Evolutionary conservation across 352 stramenopile species (phyloP), one percentile per base, ranked within the genome.

Genomic region (Globisporangium splendens): DNA sequence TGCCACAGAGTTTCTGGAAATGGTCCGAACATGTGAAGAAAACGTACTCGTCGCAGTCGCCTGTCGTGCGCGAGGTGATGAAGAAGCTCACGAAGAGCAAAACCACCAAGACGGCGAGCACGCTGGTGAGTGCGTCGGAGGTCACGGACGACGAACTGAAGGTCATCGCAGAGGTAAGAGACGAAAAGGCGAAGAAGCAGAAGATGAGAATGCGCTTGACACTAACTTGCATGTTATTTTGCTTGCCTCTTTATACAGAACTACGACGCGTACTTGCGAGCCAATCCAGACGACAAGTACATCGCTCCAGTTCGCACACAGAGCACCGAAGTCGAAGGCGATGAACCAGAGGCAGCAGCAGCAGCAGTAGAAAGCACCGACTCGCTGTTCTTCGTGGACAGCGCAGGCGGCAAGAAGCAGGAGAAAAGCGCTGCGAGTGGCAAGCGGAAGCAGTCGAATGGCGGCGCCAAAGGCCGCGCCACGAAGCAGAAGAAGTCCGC

Each of bases 381-480:
- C 42, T 54, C 44, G 57, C 59, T 88, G 10, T 89, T 89, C 59
- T 89, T 83, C 59, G 53, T 75, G 66, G 79, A 89, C 65, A 84
- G 69, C 49, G 73, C 65, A 33, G 79, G 79, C 31, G 77, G 69
- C 50, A 69, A 73, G 18, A 79, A 61, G n/a, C n/a, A n/a, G 38
- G 8, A 3, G 10, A 10, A 13, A 2, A 43, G 8, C 38, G 10
- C 38, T 2, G 14, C 38, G 38, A 43, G 3, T 13, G 38, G 38
- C 38, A 44, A 44, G 39, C 39, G 39, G 39, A 44, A 44, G 39
- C 39, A 44, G 17, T 15, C 39, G 5, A 44, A n/a, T n/a, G 13
- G 39, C 39, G 39, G 39, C 12, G 38, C 38, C 10, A 44, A 15
- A 10, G 1, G 4, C 39, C 39, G 39, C 39, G 13, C 39, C 6